A percentile compares a stretch with the other conserved stretches of the same genome.
These are phyloP conservation scores for Phytophthora citrophthora DNA, from an alignment of 352 stramenopile genomes.

Conservation along the genomic window DNA sequence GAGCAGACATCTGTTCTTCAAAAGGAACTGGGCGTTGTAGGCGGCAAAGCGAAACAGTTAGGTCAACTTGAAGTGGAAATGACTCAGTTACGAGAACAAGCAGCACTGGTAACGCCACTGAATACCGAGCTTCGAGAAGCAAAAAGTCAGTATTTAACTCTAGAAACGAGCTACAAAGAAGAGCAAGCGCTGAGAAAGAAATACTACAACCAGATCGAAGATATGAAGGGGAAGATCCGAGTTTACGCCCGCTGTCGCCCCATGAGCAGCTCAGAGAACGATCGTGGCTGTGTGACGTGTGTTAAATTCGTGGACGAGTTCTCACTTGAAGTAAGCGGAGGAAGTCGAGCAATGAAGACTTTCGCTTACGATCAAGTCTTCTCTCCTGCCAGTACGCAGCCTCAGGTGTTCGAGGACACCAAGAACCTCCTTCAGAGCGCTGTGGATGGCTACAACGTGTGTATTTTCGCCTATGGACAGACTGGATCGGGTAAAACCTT, in stretches of 20 bases:
- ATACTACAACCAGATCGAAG: conserved; percentile 96
- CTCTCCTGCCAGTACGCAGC: conserved; percentile 70
- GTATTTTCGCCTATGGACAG: conserved; percentile 95
- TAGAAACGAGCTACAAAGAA: conserved; percentile 85
- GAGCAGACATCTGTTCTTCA: conserved; percentile 56
- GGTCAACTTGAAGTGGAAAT: conserved; percentile 73
- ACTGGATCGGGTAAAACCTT: conserved; percentile 94
- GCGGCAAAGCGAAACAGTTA: conserved; percentile 62
- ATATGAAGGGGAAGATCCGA: conserved; percentile 96
- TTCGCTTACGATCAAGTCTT: conserved; percentile 94
- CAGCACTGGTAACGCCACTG: conserved; percentile 58
- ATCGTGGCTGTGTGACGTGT: conserved; percentile 72
- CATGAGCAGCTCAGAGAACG: conserved; percentile 88
- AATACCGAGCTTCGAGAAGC: conserved; percentile 45
- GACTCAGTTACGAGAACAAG: conserved; percentile 50
- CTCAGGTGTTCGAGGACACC: conserved; percentile 93
- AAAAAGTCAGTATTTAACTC: conserved; percentile 45
- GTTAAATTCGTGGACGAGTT: conserved; percentile 84
- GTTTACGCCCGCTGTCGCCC: conserved; percentile 92
- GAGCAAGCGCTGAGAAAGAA: conserved; percentile 93
- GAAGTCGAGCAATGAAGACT: conserved; percentile 76
- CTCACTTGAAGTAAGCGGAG: conserved; percentile 85
- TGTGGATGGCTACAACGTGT: conserved; percentile 93
- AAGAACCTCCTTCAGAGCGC: conserved; percentile 91
- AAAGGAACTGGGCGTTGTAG: conserved; percentile 50